Evolutionary conservation across 306 rosid species (phyloP), one percentile per base, ranked within the genome.

Genomic region (Trichosanthes truncata): DNA sequence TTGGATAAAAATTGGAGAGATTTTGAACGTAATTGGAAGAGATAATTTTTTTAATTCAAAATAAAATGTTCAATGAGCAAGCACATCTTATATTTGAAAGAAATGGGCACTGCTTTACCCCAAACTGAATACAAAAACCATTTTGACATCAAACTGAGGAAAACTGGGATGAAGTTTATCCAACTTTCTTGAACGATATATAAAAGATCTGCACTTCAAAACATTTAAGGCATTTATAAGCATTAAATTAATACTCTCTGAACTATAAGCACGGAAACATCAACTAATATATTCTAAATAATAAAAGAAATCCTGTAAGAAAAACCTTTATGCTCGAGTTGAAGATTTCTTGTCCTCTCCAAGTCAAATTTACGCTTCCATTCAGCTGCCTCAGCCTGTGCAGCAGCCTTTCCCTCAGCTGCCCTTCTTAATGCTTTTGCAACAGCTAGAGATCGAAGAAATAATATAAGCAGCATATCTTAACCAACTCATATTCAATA

Each of bases 321-420:
- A 57, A 55, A 83, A 94, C 97, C 98, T 95, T 84, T 85, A 29
- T 38, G 43, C 53, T 91, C 97, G 81, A 90, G 57, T 79, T 73
- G 91, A 80, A 87, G 83, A 87, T 91, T 92, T 75, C 89, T 85
- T 13, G 68, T 80, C 89, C 88, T 89, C 93, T 95, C 98, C 88
- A 90, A 80, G 80, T 92, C 97, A 83, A 80, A 95, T 92, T 91
- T 95, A 29, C 92, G 97, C 89, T 89, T 92, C 98, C 98, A 95
- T 83, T 91, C 98, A 77, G 90, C 91, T 69, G 97, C 98, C 90
- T 92, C 98, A 57, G 93, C 93, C 82, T 95, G 96, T 82, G 97
- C 97, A 80, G 91, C 83, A 79, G 97, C 97, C 84, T 95, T 95
- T 62, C 93, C 97, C 85, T 95, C 93, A 3, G 98, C 97, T 71